Conservation (phyloP, 441 rosid species). For the Pelargonium cotyledonis region DNA sequence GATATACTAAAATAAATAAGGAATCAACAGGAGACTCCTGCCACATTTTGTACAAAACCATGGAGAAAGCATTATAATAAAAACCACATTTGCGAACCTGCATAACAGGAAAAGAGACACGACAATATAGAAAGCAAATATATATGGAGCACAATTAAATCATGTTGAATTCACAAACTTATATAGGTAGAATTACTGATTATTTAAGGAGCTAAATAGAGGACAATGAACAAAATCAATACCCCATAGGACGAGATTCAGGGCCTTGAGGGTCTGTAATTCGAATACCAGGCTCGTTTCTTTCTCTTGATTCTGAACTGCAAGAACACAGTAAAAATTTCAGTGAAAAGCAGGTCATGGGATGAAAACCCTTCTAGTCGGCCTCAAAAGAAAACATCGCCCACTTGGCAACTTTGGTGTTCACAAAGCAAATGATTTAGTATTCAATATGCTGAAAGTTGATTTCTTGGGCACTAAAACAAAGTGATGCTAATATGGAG, state of each 20-base stretch:
- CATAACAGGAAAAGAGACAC: too few relatives aligned
- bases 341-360: conserved; percentile 4
- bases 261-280: conserved; percentile 34
- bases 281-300: conserved; percentile 23
- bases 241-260: conserved; percentile 60
- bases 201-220: background rate
- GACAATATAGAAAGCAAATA: background rate
- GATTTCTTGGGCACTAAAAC: background rate
- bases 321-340: conserved; percentile 19
- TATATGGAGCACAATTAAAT: background rate
- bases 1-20: too few relatives aligned
- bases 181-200: background rate
- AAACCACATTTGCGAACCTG: too few relatives aligned
- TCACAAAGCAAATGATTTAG: background rate
- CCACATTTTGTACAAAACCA: too few relatives aligned
- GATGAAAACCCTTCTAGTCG: background rate
- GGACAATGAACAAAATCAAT: conserved; percentile 17
- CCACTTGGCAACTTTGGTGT: background rate
- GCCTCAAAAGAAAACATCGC: background rate
- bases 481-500: background rate
- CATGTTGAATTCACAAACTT: background rate
- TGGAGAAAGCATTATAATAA: too few relatives aligned
- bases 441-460: background rate
- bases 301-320: conserved; percentile 40
- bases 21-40: too few relatives aligned